These are phyloP conservation scores for Massariosphaeria phaeospora DNA, from an alignment of 495 filamentous ascomycete species.

Conservation along the genomic window DNA sequence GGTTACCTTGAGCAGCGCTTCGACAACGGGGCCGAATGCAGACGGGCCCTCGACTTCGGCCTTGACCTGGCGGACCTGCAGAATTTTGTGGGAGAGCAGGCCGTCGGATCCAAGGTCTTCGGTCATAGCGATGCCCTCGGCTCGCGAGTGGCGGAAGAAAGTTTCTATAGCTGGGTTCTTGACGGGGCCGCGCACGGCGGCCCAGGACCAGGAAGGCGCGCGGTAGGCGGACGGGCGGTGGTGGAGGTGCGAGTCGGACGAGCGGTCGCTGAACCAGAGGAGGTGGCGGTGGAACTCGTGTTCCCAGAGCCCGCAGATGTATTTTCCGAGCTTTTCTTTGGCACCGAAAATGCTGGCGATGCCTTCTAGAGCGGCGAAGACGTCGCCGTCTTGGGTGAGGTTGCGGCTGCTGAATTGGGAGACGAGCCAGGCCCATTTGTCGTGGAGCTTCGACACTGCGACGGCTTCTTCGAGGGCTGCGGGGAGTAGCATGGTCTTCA, in stretches of 20 bases:
- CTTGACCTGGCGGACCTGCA: not conserved
- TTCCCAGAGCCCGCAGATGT: not conserved
- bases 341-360: not conserved
- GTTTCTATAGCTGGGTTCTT: not conserved
- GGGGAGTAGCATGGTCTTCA: not conserved
- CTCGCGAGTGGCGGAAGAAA: not conserved
- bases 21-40: not conserved
- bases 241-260: not conserved
- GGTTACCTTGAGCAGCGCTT: not conserved
- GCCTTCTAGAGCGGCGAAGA: not conserved
- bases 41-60: not conserved
- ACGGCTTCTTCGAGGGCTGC: not conserved
- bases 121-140: not conserved
- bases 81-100: not conserved
- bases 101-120: not conserved
- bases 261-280: not conserved
- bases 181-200: not conserved
- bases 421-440: not conserved
- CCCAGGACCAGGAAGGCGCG: not conserved
- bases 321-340: not conserved
- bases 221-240: not conserved
- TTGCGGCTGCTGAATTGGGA: slow-evolving; percentile 1
- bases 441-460: not conserved
- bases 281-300: not conserved
- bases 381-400: not conserved